phyloP scores from a whole-genome alignment of 768 basidiomycete species.

The Tremella yokohamensis region DNA sequence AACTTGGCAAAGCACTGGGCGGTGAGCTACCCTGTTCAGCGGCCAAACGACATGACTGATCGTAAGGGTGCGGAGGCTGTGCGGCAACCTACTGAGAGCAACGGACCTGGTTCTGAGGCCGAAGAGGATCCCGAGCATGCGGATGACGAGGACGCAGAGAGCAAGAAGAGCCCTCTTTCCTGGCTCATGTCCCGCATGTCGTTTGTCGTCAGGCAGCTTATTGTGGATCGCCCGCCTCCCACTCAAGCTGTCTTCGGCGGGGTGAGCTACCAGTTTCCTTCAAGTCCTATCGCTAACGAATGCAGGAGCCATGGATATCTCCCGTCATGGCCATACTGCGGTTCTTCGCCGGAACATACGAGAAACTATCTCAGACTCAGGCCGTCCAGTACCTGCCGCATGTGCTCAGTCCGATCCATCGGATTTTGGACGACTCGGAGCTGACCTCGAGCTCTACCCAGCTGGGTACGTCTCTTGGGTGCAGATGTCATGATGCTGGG shows the following conservation, averaged over 20 bases:
- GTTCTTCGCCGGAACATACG: conserved; percentile 90
- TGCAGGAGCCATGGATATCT: conserved; percentile 73
- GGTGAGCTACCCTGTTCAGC: conserved; percentile 27
- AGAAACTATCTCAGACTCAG: conserved; percentile 61
- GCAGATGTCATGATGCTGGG: conserved; percentile 1
- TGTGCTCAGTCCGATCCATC: conserved; percentile 79
- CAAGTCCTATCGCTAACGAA: conserved; percentile 10
- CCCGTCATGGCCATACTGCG: conserved; percentile 75
- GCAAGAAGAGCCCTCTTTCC: conserved; percentile 58
- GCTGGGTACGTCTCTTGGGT: conserved; percentile 25
- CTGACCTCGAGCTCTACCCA: conserved; percentile 12
- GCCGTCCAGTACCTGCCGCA: conserved; percentile 74
- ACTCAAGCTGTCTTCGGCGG: conserved; percentile 18
- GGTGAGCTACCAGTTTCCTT: conserved; percentile 13
- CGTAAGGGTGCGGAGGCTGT: neutral
- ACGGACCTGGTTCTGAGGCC: conserved; percentile 46
- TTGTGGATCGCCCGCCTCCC: conserved; percentile 41
- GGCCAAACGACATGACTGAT: neutral
- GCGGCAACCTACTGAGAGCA: neutral
- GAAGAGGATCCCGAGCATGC: conserved; percentile 27
- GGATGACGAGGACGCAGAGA: conserved; percentile 28
- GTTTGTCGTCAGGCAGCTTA: conserved; percentile 61
- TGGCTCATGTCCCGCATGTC: conserved; percentile 96
- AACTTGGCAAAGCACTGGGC: conserved; percentile 79
- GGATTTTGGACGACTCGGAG: conserved; percentile 68